Percentiles rank a stretch among this genome's conserved stretches.
These are phyloP conservation scores for Kodamaea neixiangensis DNA, from an alignment of 805 yeast genomes.

Conservation along the genomic window DNA sequence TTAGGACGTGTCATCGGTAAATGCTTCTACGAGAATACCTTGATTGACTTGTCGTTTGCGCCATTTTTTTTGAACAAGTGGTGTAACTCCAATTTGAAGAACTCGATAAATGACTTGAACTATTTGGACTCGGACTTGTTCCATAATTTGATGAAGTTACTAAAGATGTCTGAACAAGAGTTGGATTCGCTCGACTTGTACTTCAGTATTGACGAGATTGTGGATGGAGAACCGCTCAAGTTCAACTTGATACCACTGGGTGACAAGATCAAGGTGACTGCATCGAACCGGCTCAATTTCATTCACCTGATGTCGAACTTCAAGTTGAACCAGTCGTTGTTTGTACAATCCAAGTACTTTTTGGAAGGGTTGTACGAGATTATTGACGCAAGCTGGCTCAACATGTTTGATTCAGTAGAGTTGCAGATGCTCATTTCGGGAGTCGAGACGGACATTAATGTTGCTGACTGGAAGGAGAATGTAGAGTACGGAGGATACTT, in stretches of 20 bases:
- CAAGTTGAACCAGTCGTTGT: slow-evolving; percentile 65
- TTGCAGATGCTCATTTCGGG: slow-evolving; percentile 71
- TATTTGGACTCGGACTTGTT: slow-evolving; percentile 71
- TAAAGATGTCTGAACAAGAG: slow-evolving; percentile 55
- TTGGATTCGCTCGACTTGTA: slow-evolving; percentile 60
- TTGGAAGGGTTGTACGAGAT: slow-evolving; percentile 70
- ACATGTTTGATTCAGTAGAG: slow-evolving; percentile 82
- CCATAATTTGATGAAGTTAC: slow-evolving; percentile 60
- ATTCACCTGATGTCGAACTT: slow-evolving; percentile 77
- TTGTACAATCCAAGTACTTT: slow-evolving; percentile 61
- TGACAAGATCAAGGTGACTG: slow-evolving; percentile 52
- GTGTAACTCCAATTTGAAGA: slow-evolving; percentile 50
- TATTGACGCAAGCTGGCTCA: slow-evolving; percentile 73
- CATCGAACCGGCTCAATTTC: slow-evolving; percentile 66
- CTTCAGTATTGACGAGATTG: slow-evolving; percentile 61
- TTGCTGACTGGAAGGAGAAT: slow-evolving; percentile 65
- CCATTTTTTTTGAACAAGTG: slow-evolving; percentile 78
- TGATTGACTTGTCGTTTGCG: slow-evolving; percentile 83
- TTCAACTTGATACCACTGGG: slow-evolving; percentile 65
- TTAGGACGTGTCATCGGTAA: slow-evolving; percentile 86
- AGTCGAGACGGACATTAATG: slow-evolving; percentile 73
- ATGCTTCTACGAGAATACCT: slow-evolving; percentile 79
- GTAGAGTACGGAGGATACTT: slow-evolving; percentile 67
- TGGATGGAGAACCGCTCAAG: slow-evolving; percentile 38
- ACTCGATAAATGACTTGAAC: slow-evolving; percentile 76